Evolutionary conservation across 83 land plant species (phyloP).

Genomic region (Picea engelmannii): DNA sequence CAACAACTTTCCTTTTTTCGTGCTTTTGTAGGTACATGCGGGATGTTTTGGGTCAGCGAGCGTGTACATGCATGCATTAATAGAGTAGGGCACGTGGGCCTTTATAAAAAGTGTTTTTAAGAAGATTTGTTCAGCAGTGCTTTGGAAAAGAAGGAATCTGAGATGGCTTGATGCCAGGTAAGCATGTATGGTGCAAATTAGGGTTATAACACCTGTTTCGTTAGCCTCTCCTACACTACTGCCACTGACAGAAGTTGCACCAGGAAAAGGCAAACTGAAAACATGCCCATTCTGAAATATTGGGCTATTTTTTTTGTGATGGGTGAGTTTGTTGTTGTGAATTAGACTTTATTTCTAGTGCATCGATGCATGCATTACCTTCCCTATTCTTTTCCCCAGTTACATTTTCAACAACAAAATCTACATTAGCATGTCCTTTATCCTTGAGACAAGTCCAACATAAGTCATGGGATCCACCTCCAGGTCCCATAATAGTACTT

Average conservation of each 20-base stretch:
- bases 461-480: too few species aligned
- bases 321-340: neutral
- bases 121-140: too few species aligned
- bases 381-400: neutral
- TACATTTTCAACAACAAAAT: neutral
- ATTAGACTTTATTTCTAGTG: neutral
- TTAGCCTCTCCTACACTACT: neutral
- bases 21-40: too few species aligned
- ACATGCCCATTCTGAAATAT: neutral
- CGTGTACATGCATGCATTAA: too few species aligned
- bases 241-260: neutral
- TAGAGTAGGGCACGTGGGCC: too few species aligned
- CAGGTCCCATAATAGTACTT: neutral
- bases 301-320: neutral
- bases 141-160: too few species aligned
- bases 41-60: too few species aligned
- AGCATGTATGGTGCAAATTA: too few species aligned
- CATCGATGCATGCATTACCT: neutral
- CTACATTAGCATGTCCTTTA: neutral
- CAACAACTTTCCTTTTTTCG: too few species aligned
- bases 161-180: too few species aligned
- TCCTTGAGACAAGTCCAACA: neutral
- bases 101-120: too few species aligned
- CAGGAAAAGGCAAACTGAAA: constrained; percentile 5
- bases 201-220: too few species aligned